phyloP scores from a whole-genome alignment of 1,139 yeast species.

The Blastobotrys malaysiensis region DNA sequence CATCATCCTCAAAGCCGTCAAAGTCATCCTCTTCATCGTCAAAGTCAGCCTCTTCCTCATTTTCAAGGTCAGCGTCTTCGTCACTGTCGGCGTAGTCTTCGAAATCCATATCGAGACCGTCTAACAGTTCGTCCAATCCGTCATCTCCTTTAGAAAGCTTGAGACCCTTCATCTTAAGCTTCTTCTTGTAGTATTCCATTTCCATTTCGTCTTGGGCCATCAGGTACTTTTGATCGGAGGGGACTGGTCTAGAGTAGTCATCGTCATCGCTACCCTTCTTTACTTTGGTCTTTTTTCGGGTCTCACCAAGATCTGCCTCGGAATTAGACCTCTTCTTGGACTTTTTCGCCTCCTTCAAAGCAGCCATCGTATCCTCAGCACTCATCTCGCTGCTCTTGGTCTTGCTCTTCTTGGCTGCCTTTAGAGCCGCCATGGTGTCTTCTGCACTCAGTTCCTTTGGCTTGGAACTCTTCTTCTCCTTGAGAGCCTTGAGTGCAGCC shows the following conservation, averaged over 20 bases:
- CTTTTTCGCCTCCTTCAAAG: slow-evolving; percentile 20
- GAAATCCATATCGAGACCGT: slow-evolving; percentile 56
- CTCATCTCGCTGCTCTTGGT: slow-evolving; percentile 29
- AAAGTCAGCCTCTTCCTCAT: slow-evolving; percentile 35
- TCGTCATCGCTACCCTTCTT: slow-evolving; percentile 12
- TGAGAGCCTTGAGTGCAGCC: slow-evolving; percentile 22
- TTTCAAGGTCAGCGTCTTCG: slow-evolving; percentile 37
- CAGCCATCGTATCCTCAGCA: slow-evolving; percentile 25
- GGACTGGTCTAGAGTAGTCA: slow-evolving; percentile 6
- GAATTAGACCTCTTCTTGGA: slow-evolving; percentile 5
- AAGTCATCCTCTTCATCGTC: slow-evolving; percentile 25
- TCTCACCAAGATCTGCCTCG: slow-evolving; percentile 13
- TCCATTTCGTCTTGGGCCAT: slow-evolving; percentile 68
- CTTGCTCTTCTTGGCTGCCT: slow-evolving; percentile 30
- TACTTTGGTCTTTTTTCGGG: slow-evolving; percentile 6
- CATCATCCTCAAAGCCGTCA: slow-evolving; percentile 38
- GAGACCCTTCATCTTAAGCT: slow-evolving; percentile 63
- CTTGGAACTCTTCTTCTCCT: slow-evolving; percentile 11
- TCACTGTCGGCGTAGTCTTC: slow-evolving; percentile 38
- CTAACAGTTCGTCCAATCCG: slow-evolving; percentile 64
- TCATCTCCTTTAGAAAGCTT: slow-evolving; percentile 52
- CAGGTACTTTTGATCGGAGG: slow-evolving; percentile 33
- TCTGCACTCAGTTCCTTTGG: slow-evolving; percentile 8
- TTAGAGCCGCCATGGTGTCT: slow-evolving; percentile 27
- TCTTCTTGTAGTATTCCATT: slow-evolving; percentile 75